Evolutionary conservation across 768 basidiomycete genomes (phyloP).

Genomic region (Boletus bicolor): DNA sequence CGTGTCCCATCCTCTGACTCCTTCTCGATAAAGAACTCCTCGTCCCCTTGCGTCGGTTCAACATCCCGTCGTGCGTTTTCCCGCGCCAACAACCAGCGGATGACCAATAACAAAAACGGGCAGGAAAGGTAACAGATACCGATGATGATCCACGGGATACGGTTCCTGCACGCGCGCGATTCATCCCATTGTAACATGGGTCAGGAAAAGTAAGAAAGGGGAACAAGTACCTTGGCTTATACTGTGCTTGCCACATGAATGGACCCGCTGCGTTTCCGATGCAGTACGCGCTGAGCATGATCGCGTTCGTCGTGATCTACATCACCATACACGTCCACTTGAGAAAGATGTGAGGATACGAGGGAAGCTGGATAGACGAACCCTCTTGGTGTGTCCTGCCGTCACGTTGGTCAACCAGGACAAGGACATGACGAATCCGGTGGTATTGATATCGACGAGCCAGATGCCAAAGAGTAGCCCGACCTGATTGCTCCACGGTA

Average conservation of each 20-base stretch:
- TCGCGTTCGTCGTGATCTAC: constrained; percentile 49
- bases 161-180: constrained; percentile 46
- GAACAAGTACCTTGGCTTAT: constrained; percentile 53
- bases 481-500: constrained; percentile 64
- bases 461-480: constrained; percentile 54
- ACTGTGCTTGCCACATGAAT: constrained; percentile 73
- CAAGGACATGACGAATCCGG: constrained; percentile 58
- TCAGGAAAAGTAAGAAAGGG: neutral
- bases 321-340: neutral
- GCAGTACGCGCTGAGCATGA: constrained; percentile 71
- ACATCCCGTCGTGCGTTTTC: constrained; percentile 66
- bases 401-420: constrained; percentile 66
- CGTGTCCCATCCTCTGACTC: constrained; percentile 47
- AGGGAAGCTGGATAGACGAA: constrained; percentile 38
- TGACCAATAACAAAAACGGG: constrained; percentile 44
- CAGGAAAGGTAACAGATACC: constrained; percentile 58
- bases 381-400: constrained; percentile 68
- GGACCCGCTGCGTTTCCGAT: constrained; percentile 67
- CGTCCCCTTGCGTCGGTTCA: constrained; percentile 55
- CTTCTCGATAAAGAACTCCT: constrained; percentile 60
- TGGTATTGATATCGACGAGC: constrained; percentile 44
- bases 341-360: neutral
- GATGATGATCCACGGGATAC: constrained; percentile 76
- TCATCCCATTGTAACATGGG: neutral
- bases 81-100: constrained; percentile 50